Percentiles rank a stretch among this genome's conserved stretches.
phyloP scores from a whole-genome alignment of 2,329 filamentous ascomycete species.

The Pyrenochaeta sp. region DNA sequence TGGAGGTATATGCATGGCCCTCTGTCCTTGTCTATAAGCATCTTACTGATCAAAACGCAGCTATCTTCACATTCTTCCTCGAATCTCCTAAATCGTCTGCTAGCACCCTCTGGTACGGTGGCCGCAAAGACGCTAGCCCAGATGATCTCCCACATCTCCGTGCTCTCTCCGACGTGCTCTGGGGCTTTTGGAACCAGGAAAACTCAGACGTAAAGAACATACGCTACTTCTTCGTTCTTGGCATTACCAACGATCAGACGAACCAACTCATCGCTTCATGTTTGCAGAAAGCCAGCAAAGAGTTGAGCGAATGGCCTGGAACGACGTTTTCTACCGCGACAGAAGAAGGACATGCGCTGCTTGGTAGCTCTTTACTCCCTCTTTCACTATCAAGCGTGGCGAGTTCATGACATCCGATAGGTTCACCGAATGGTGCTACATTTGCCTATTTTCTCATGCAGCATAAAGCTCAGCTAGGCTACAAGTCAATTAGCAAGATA shows the following conservation, averaged over 20 bases:
- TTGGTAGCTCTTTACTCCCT: neutral
- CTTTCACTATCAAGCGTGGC: too few species aligned
- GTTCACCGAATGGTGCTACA: slow-evolving; percentile 25
- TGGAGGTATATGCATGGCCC: slow-evolving; percentile 4
- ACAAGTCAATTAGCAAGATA: slow-evolving; percentile 24
- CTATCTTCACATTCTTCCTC: slow-evolving; percentile 22
- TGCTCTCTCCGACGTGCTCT: slow-evolving; percentile 28
- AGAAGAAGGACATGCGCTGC: slow-evolving; percentile 24
- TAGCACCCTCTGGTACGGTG: slow-evolving; percentile 11
- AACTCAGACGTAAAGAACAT: slow-evolving; percentile 23
- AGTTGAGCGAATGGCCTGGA: slow-evolving; percentile 28
- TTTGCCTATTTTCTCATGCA: slow-evolving; percentile 35
- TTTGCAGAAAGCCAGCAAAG: slow-evolving; percentile 6
- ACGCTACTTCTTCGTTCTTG: slow-evolving; percentile 27
- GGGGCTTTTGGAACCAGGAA: slow-evolving; percentile 26
- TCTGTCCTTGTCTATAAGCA: neutral
- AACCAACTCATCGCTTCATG: slow-evolving; percentile 23
- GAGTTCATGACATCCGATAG: slow-evolving; percentile 2
- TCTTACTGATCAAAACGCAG: neutral
- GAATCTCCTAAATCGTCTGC: slow-evolving; percentile 16
- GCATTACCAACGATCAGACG: slow-evolving; percentile 27
- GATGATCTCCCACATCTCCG: slow-evolving; percentile 24
- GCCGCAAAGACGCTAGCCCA: neutral
- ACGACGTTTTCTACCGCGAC: slow-evolving; percentile 15
- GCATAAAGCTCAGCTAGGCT: slow-evolving; percentile 27